These are phyloP conservation scores for Hypoxylon intermedium DNA, from an alignment of 495 filamentous ascomycete genomes.

Conservation along the genomic window DNA sequence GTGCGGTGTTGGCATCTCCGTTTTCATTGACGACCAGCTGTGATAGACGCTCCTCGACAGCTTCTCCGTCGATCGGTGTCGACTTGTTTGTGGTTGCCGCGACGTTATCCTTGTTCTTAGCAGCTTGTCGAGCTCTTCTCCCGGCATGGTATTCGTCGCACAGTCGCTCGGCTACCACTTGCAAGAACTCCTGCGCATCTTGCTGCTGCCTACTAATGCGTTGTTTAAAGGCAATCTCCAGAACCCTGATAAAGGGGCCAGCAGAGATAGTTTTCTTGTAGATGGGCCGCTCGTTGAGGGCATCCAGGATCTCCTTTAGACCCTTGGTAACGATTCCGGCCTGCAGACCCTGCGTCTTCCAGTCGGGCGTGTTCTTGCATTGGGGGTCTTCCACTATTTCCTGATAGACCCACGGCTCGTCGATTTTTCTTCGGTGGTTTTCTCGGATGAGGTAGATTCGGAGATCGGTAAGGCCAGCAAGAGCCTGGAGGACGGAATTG, in stretches of 20 bases:
- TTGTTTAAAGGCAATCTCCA: slow-evolving; percentile 87
- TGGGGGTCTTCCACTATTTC: slow-evolving; percentile 51
- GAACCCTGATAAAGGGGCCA: slow-evolving; percentile 72
- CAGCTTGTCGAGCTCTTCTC: slow-evolving; percentile 66
- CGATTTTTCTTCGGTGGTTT: slow-evolving; percentile 78
- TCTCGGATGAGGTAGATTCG: slow-evolving; percentile 90
- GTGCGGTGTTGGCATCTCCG: slow-evolving; percentile 7
- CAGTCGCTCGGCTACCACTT: slow-evolving; percentile 89
- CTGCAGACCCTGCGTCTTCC: slow-evolving; percentile 77
- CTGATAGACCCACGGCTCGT: slow-evolving; percentile 74
- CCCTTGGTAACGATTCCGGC: slow-evolving; percentile 83
- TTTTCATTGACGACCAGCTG: slow-evolving; percentile 23
- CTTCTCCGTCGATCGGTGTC: slow-evolving; percentile 31
- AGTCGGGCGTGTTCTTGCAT: slow-evolving; percentile 60
- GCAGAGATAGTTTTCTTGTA: slow-evolving; percentile 94
- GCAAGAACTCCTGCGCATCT: slow-evolving; percentile 97
- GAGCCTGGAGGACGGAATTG: slow-evolving; percentile 92
- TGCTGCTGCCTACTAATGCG: slow-evolving; percentile 93
- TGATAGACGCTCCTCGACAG: slow-evolving; percentile 31
- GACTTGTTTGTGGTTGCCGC: slow-evolving; percentile 4
- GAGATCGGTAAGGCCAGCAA: slow-evolving; percentile 93
- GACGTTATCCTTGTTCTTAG: slow-evolving; percentile 31
- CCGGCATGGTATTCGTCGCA: slow-evolving; percentile 94
- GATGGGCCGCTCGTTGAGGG: slow-evolving; percentile 91
- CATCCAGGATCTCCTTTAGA: slow-evolving; percentile 89